Evolutionary conservation across 2,329 filamentous ascomycete genomes (phyloP), one percentile per base, ranked within the genome.

Genomic region (Dactylellina haptotyla): DNA sequence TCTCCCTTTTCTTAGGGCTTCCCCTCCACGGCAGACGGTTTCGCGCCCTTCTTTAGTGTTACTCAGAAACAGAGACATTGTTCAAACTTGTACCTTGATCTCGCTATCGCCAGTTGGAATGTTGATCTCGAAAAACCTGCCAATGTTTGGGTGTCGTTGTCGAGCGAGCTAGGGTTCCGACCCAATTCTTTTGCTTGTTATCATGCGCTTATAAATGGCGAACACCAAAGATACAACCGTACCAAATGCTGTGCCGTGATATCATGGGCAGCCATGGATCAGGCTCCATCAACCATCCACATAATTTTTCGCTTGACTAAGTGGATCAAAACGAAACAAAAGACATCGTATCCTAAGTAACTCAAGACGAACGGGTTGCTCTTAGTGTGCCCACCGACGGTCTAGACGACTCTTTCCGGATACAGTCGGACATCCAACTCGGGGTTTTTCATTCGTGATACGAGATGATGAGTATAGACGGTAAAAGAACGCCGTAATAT

Each of bases 241-340:
- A 34, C 46, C 26, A 50, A 48, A 48, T 46, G n/a, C 46, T 69
- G 64, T 62, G 64, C 64, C 56, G 64, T 69, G 64, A 69, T 69
- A 69, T 69, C 64, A 69, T 69, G 32, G 41, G 16, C 48, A 30
- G 14, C 6, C 32, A 6, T 34, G 23, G 4, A 3, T 16, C 43
- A 37, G 14, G 8, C 28, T 53, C 28, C 28, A 14, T 6, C 9
- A 28, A 25, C 23, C 10, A 26, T 53, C 48, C 48, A 53, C 28
- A n/a, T 6, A 16, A 8, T 28, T 34, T 34, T 34, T 14, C 8
- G 6, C 26, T 10, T 9, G 12, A 20, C 20, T 4, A 46, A 20
- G 43, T 20, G 20, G 20, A 50, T 28, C 25, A 28, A 12, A 28
- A 14, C 14, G 6, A 34, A 14, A 34, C 6, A 34, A 34, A 34